Conservation (phyloP, 345 rosid genomes). For the Camelina hispida region DNA sequence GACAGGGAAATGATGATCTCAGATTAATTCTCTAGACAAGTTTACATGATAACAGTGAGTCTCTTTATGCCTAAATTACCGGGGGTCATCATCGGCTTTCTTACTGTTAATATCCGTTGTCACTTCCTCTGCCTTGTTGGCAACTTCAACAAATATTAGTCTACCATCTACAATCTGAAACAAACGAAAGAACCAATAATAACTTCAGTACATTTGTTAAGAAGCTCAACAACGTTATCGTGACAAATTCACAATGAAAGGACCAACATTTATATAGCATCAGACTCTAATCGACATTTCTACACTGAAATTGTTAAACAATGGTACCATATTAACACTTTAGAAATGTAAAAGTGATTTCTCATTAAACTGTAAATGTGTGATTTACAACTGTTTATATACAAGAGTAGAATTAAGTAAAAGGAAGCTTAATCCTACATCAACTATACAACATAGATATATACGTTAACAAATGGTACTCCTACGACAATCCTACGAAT, state of each 20-base stretch:
- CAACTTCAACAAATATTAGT: slow-evolving; percentile 64
- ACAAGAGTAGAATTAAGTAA: no score
- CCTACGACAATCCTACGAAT: no score
- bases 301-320: no score
- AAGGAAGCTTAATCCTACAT: no score
- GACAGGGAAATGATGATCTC: background rate
- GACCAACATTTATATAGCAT: background rate
- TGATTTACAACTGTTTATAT: no score
- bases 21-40: background rate
- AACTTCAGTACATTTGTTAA: background rate
- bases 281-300: background rate
- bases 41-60: background rate
- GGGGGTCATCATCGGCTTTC: background rate
- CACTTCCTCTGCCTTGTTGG: slow-evolving; percentile 37
- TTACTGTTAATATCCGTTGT: background rate
- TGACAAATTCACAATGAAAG: background rate
- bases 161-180: slow-evolving; percentile 55
- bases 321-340: no score
- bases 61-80: background rate
- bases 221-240: background rate
- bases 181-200: background rate
- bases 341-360: no score
- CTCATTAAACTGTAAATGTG: no score
- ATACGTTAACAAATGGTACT: no score
- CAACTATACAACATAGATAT: no score